Evolutionary conservation across 768 basidiomycete species (phyloP), one percentile per base, ranked within the genome.

Genomic region (Tylopilus vinaceipallidus): DNA sequence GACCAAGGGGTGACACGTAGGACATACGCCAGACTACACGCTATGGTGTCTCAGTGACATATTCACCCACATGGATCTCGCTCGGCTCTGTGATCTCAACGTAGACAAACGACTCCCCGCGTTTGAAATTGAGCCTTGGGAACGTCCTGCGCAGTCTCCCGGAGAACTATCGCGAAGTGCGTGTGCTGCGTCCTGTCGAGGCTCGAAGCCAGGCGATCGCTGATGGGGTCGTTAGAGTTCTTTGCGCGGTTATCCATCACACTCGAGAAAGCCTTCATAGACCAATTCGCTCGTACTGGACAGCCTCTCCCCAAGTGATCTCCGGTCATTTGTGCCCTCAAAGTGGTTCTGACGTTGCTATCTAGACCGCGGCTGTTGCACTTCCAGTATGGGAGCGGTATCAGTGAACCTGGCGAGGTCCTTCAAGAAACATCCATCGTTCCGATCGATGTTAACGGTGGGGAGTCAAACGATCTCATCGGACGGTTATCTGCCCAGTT

Each of bases 11-110:
- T 30, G 39, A 42, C 33, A 38, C n/a, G 23, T 19, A 29, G 10
- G n/a, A 50, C 20, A 10, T 9, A 24, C n/a, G 41, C 2, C 53
- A 83, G 83, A 74, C 10, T 67, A 69, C 27, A 67, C 75, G 5
- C 65, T 86, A 45, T 82, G 78, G 75, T 73, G 75, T 23, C 64
- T 88, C 36, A 71, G 84, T 38, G 86, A 88, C 62, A 73, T 84
- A 37, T 87, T 83, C 61, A 77, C 80, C 3, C 79, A 86, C 55
- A 76, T 90, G 73, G 87, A 90, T 55, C 69, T 86, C 11, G 84
- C 81, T 6, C 72, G 76, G 13, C 59, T 88, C 11, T 74, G 77
- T 29, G 75, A 80, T 32, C 74, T 89, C 19, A 73, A 78, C 27
- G 78, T 81, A 34, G 77, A 77, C 27, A 71, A 75, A 11, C 68